phyloP scores from a whole-genome alignment of 768 basidiomycete genomes.

The Lyophyllum atratum region DNA sequence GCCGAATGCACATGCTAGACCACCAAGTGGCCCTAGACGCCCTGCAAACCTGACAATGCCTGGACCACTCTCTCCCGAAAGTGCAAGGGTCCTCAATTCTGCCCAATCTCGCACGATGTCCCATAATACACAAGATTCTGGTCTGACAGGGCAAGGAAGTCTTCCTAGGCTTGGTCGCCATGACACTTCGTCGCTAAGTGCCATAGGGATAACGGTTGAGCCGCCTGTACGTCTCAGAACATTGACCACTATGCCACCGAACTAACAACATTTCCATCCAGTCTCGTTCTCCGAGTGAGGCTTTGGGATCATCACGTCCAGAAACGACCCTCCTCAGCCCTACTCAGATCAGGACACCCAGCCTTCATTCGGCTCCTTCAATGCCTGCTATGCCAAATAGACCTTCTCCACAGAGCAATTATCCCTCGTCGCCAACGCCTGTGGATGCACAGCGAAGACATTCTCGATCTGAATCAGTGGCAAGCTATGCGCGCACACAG shows the following conservation, averaged over 20 bases:
- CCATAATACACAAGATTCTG: background rate
- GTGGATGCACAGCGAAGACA: background rate
- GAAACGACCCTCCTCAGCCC: slow-evolving; percentile 17
- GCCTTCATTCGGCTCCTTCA: slow-evolving; percentile 6
- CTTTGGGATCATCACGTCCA: slow-evolving; percentile 8
- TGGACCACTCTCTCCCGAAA: slow-evolving; percentile 14
- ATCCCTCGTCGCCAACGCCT: background rate
- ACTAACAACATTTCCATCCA: background rate
- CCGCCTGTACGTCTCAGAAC: slow-evolving; percentile 18
- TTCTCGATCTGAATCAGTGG: slow-evolving; percentile 5
- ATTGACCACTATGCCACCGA: background rate
- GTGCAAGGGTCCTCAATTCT: background rate
- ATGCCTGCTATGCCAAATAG: background rate
- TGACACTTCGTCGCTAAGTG: slow-evolving; percentile 7
- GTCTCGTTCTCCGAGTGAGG: slow-evolving; percentile 22
- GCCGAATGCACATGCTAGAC: background rate
- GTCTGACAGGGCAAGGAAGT: background rate
- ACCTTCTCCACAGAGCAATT: background rate
- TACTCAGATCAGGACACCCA: background rate
- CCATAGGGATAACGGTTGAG: slow-evolving; percentile 20
- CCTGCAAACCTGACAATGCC: slow-evolving; percentile 23
- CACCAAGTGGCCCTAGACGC: slow-evolving; percentile 11
- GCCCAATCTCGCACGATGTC: slow-evolving; percentile 2
- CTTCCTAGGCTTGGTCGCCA: slow-evolving; percentile 2
- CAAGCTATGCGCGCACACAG: slow-evolving; percentile 2